phyloP scores from a whole-genome alignment of 2,329 filamentous ascomycete species.

The Penicillium sp. region DNA sequence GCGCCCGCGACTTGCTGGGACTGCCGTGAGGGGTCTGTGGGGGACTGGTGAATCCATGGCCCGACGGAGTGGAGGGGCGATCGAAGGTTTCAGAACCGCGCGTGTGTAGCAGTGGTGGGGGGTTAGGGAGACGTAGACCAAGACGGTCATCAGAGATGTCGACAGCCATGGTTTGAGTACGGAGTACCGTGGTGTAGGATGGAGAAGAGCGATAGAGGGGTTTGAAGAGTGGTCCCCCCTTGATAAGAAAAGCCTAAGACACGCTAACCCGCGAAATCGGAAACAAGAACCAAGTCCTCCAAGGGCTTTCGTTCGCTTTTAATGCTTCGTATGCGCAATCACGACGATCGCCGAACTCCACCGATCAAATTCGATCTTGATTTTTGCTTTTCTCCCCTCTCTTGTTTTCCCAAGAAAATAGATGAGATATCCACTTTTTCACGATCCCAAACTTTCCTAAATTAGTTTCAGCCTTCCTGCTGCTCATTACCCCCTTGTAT shows the following conservation, averaged over 20 bases:
- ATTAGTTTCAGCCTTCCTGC: background rate
- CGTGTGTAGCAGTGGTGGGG: conserved; percentile 51
- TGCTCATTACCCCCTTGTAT: conserved; percentile 4
- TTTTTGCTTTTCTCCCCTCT: background rate
- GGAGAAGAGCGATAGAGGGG: conserved; percentile 4
- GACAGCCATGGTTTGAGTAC: conserved; percentile 33
- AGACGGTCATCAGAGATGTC: conserved; percentile 38
- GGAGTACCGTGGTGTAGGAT: background rate
- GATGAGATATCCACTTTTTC: conserved; percentile 5
- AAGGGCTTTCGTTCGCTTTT: background rate
- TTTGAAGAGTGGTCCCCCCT: conserved; percentile 3
- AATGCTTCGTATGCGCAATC: background rate
- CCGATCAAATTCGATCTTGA: conserved; percentile 6
- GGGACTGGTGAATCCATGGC: conserved; percentile 50
- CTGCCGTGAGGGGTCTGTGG: conserved; percentile 52
- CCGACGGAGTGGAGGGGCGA: conserved; percentile 46
- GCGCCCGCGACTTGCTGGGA: conserved; percentile 51
- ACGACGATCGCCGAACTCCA: background rate
- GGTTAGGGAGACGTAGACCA: conserved; percentile 44
- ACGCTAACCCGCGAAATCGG: background rate
- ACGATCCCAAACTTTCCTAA: conserved; percentile 14
- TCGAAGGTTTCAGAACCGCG: conserved; percentile 50
- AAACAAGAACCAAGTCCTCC: background rate
- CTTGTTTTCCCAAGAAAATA: background rate
- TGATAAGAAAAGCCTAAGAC: background rate